phyloP scores from a whole-genome alignment of 2,329 filamentous ascomycete genomes.

The Cercospora zeae-maydis region DNA sequence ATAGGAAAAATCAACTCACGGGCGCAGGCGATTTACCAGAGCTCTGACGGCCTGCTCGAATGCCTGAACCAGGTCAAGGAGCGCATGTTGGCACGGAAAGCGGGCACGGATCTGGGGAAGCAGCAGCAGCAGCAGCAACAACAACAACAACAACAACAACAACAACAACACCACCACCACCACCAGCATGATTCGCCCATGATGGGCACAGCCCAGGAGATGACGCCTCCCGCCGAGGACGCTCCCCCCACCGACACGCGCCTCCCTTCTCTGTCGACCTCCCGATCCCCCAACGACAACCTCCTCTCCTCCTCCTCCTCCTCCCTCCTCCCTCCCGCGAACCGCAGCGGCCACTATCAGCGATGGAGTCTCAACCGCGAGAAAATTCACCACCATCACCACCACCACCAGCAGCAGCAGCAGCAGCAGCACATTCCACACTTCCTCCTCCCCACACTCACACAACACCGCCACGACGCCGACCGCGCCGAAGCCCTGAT shows the following conservation, averaged over 20 bases:
- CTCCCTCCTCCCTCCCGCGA: neutral
- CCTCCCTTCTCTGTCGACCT: neutral
- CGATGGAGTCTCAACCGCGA: conserved; percentile 11
- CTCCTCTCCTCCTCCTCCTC: neutral
- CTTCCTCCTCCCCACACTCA: neutral
- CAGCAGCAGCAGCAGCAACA: neutral
- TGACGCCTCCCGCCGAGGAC: neutral
- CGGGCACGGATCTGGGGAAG: neutral
- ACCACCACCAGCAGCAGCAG: neutral
- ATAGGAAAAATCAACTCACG: conserved; percentile 16
- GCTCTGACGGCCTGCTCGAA: neutral
- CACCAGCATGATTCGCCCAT: neutral
- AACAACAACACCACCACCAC: neutral
- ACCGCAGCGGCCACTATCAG: conserved; percentile 14
- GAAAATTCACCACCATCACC: neutral
- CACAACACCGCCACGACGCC: neutral
- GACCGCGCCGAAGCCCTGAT: conserved; percentile 14
- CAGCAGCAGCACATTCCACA: neutral
- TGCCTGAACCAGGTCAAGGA: neutral
- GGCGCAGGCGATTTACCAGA: neutral
- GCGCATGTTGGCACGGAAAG: neutral
- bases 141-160: neutral
- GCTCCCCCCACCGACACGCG: neutral
- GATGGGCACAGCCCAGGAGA: neutral
- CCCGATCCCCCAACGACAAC: neutral